Conservation (phyloP, 2,329 filamentous ascomycete species). For the Aspergillus sp. region DNA sequence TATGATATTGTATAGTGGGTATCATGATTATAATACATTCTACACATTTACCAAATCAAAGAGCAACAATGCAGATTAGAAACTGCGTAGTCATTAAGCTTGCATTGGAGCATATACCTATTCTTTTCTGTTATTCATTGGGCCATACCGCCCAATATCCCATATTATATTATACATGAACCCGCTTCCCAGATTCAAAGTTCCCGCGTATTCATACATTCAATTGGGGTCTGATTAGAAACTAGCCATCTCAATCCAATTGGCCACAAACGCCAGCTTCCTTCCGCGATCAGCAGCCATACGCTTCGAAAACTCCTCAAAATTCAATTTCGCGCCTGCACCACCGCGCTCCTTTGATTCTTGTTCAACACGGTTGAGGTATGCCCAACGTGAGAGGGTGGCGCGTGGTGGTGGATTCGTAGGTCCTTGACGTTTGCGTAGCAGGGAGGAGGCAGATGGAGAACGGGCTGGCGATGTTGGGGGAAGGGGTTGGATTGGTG, state of each 20-base stretch:
- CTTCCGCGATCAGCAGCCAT: conserved; percentile 69
- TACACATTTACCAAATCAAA: background rate
- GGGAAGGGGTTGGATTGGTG: conserved; percentile 34
- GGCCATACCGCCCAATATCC: background rate
- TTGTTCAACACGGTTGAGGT: conserved; percentile 64
- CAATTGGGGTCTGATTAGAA: conserved; percentile 42
- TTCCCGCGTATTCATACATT: background rate
- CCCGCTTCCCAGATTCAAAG: background rate
- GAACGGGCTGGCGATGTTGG: conserved; percentile 15
- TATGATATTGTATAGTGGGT: background rate
- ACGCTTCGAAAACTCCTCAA: conserved; percentile 74
- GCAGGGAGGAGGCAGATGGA: conserved; percentile 10
- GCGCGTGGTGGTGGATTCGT: conserved; percentile 25
- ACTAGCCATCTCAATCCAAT: conserved; percentile 79
- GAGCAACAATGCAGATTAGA: too few species aligned
- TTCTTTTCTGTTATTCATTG: background rate
- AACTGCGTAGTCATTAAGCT: too few species aligned
- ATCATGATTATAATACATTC: background rate
- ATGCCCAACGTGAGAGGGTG: conserved; percentile 46
- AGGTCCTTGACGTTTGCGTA: conserved; percentile 10
- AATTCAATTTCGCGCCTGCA: conserved; percentile 70
- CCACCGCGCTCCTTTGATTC: conserved; percentile 73
- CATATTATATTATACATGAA: background rate
- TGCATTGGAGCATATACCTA: background rate
- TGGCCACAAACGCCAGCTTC: conserved; percentile 76